phyloP scores from a whole-genome alignment of 1,284 basidiomycete species.

The Pseudozyma flocculosa region DNA sequence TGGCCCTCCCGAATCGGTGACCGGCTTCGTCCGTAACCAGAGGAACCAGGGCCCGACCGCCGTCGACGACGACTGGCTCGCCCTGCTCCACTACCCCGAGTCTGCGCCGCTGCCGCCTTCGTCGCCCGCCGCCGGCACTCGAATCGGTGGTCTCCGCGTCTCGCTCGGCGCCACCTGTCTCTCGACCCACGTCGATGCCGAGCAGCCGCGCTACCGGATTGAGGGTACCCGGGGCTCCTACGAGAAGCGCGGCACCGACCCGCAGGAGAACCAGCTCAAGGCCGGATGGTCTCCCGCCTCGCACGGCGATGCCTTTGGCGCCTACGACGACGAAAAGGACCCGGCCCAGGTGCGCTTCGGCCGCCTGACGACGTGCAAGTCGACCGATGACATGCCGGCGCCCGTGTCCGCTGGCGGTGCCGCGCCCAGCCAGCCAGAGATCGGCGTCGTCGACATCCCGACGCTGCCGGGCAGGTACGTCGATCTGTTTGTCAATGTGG shows the following conservation, averaged over 20 bases:
- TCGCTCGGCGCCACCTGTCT: slow-evolving; percentile 47
- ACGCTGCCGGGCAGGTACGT: slow-evolving; percentile 53
- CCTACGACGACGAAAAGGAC: slow-evolving; percentile 35
- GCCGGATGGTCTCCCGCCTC: slow-evolving; percentile 42
- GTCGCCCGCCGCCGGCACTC: slow-evolving; percentile 36
- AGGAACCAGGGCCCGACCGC: slow-evolving; percentile 37
- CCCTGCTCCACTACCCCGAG: slow-evolving; percentile 43
- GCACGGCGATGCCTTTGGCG: slow-evolving; percentile 48
- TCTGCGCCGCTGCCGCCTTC: slow-evolving; percentile 35
- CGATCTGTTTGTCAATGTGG: slow-evolving; percentile 49
- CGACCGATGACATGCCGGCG: slow-evolving; percentile 15
- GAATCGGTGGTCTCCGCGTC: slow-evolving; percentile 42
- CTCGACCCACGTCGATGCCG: slow-evolving; percentile 45
- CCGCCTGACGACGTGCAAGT: slow-evolving; percentile 38
- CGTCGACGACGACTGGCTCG: slow-evolving; percentile 55
- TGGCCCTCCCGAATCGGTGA: slow-evolving; percentile 46
- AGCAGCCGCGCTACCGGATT: slow-evolving; percentile 49
- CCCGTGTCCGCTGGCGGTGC: slow-evolving; percentile 7
- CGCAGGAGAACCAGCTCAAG: slow-evolving; percentile 56
- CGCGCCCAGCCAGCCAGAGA: slow-evolving; percentile 38
- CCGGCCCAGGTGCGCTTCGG: slow-evolving; percentile 38
- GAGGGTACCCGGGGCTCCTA: slow-evolving; percentile 50
- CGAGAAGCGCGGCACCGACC: slow-evolving; percentile 52
- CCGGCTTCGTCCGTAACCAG: slow-evolving; percentile 45
- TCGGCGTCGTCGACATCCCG: slow-evolving; percentile 43